phyloP scores from a whole-genome alignment of 108 stramenopile species.

The Asterionellopsis glacialis region DNA sequence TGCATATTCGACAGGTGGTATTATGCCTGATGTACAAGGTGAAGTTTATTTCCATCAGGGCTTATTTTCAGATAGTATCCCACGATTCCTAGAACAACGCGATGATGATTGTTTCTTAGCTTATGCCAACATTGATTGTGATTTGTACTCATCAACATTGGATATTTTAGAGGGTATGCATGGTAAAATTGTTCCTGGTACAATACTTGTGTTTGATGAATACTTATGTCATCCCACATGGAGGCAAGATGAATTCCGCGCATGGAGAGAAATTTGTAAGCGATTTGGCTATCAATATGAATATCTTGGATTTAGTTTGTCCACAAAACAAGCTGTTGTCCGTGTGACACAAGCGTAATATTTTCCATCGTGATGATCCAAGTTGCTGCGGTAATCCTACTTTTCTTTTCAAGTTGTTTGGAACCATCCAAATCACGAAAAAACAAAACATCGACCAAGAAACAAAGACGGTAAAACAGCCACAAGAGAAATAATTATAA shows the following conservation, averaged over 20 bases:
- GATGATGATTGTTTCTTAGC: slow-evolving; percentile 45
- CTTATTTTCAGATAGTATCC: slow-evolving; percentile 74
- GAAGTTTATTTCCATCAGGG: slow-evolving; percentile 76
- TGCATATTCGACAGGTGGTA: slow-evolving; percentile 73
- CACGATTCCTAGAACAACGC: slow-evolving; percentile 38
- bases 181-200: slow-evolving; percentile 66
- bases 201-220: slow-evolving; percentile 81
- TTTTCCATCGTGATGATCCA: no score
- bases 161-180: slow-evolving; percentile 81
- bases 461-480: no score
- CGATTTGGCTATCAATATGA: slow-evolving; percentile 86
- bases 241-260: slow-evolving; percentile 84
- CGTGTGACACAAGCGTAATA: slow-evolving; percentile 47
- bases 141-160: slow-evolving; percentile 70
- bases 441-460: no score
- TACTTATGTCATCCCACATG: slow-evolving; percentile 81
- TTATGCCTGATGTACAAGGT: slow-evolving; percentile 51
- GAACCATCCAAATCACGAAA: no score
- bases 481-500: no score
- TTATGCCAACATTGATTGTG: slow-evolving; percentile 87
- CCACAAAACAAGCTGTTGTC: slow-evolving; percentile 80
- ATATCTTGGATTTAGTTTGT: slow-evolving; percentile 78
- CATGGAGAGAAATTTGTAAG: slow-evolving; percentile 83
- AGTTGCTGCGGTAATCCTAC: no score
- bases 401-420: no score